Evolutionary conservation across 768 basidiomycete genomes (phyloP).

Genomic region (Psilocybe sp.): DNA sequence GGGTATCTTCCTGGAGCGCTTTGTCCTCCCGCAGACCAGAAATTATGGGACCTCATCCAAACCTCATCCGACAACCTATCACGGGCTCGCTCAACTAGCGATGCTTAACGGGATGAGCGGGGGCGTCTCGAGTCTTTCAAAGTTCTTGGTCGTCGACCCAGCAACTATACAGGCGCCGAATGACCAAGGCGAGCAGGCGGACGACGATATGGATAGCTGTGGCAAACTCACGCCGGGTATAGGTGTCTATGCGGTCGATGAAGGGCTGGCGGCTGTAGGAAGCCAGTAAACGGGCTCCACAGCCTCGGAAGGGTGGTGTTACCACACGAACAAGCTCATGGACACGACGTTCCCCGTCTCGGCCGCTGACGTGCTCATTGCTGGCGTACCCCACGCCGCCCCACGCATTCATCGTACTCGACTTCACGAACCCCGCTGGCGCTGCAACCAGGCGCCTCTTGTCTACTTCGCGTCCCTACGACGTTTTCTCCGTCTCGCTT

Average conservation of each 20-base stretch:
- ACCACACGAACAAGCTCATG: constrained; percentile 73
- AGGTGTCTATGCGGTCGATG: constrained; percentile 70
- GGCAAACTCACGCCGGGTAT: constrained; percentile 74
- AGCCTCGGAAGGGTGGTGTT: constrained; percentile 30
- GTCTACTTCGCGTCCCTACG: constrained; percentile 52
- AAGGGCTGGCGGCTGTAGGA: constrained; percentile 27
- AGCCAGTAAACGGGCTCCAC: no score
- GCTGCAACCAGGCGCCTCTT: constrained; percentile 70
- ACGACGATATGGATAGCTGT: constrained; percentile 74
- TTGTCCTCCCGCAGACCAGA: constrained; percentile 48
- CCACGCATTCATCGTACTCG: constrained; percentile 63
- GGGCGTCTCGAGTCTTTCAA: constrained; percentile 71
- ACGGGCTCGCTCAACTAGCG: constrained; percentile 84
- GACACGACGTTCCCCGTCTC: constrained; percentile 67
- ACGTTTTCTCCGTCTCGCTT: constrained; percentile 35
- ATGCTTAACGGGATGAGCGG: constrained; percentile 82
- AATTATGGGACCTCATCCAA: constrained; percentile 61
- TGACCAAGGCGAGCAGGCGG: constrained; percentile 44
- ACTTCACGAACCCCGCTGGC: constrained; percentile 66
- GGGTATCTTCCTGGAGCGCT: constrained; percentile 62
- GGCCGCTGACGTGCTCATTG: constrained; percentile 41
- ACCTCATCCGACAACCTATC: constrained; percentile 63
- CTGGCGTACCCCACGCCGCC: constrained; percentile 65
- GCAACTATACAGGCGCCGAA: constrained; percentile 38
- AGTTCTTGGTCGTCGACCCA: constrained; percentile 63